These are phyloP conservation scores for Pterocarpus santalinus DNA, from an alignment of 306 rosid species.

Conservation along the genomic window DNA sequence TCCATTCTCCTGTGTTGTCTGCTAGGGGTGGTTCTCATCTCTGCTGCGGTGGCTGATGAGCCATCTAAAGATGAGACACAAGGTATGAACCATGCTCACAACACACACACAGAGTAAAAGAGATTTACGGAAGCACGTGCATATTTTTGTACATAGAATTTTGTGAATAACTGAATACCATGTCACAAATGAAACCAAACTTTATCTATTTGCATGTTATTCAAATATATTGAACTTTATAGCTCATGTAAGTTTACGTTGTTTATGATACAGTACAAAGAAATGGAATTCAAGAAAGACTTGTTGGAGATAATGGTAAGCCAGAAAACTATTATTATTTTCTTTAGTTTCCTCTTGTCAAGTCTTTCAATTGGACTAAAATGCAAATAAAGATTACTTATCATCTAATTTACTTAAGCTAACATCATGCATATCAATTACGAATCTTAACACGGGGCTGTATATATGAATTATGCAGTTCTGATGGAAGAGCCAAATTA, in stretches of 20 bases:
- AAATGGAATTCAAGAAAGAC: neutral
- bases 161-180: too few relatives aligned
- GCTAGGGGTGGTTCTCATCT: conserved; percentile 24
- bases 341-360: neutral
- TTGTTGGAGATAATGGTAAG: neutral
- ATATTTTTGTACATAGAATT: too few relatives aligned
- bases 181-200: too few relatives aligned
- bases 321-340: neutral
- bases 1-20: conserved; percentile 29
- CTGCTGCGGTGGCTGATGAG: conserved; percentile 34
- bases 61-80: neutral
- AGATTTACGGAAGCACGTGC: too few relatives aligned
- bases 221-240: neutral
- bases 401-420: neutral
- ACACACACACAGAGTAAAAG: too few relatives aligned
- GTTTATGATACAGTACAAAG: neutral
- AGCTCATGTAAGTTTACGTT: neutral
- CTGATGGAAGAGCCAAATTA: neutral
- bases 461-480: conserved; percentile 23
- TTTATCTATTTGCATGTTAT: neutral
- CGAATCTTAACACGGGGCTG: neutral
- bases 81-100: neutral
- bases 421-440: neutral
- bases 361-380: neutral
- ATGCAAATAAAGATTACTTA: neutral